Percentiles rank a stretch among this genome's conserved stretches.
Evolutionary conservation across 2,329 filamentous ascomycete species (phyloP).

Genomic region (Paracoccidioides lutzii): DNA sequence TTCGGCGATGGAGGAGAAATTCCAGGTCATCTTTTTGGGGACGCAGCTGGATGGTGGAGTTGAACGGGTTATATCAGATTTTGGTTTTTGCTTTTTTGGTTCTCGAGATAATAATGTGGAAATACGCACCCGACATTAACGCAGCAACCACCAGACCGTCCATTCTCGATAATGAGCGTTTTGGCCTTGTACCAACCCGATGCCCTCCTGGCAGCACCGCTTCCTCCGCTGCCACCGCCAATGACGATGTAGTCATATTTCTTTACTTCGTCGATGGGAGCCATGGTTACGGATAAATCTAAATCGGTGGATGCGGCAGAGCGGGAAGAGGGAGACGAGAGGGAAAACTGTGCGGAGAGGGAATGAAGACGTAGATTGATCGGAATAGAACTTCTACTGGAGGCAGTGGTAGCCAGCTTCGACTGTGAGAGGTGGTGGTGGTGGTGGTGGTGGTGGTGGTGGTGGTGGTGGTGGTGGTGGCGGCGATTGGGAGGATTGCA

Average conservation of each 20-base stretch:
- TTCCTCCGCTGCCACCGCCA: slow-evolving; percentile 42
- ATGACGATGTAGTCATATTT: slow-evolving; percentile 45
- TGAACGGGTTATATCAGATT: not conserved
- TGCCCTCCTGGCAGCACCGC: slow-evolving; percentile 37
- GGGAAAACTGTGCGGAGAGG: slow-evolving; percentile 31
- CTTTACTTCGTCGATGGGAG: slow-evolving; percentile 28
- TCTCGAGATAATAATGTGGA: too few relatives aligned
- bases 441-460: not conserved
- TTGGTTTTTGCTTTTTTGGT: not conserved
- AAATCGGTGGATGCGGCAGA: not conserved
- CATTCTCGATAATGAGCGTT: slow-evolving; percentile 39
- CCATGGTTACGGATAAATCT: slow-evolving; percentile 23
- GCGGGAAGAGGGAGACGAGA: slow-evolving; percentile 11
- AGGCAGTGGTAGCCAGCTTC: not conserved
- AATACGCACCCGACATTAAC: slow-evolving; percentile 43
- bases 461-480: not conserved
- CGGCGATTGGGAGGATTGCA: not conserved
- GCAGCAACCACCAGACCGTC: slow-evolving; percentile 37
- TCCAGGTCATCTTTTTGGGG: slow-evolving; percentile 43
- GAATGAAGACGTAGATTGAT: slow-evolving; percentile 24
- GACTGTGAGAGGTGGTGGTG: not conserved
- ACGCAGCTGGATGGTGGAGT: slow-evolving; percentile 29
- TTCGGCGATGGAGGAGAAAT: slow-evolving; percentile 38
- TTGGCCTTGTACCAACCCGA: slow-evolving; percentile 41
- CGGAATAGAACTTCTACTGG: slow-evolving; percentile 3